Evolutionary conservation across 78 protist species (phyloP), one percentile per base, ranked within the genome.

Genomic region (Pigoraptor vietnamica): DNA sequence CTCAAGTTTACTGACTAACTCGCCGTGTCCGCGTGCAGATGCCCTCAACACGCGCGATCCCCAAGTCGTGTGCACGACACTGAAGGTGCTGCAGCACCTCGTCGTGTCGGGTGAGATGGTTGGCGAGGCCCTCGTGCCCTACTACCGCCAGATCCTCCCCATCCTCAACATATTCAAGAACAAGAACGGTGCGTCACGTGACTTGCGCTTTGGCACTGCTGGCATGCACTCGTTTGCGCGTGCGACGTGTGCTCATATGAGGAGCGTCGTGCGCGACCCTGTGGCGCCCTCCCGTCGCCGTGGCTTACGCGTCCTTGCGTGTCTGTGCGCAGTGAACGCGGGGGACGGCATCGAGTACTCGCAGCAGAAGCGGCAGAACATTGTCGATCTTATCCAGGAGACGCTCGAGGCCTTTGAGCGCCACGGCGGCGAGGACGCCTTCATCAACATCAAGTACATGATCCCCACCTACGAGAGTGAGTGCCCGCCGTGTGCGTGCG

Each of bases 131-230:
- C 97, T 98, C 37, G 98, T 97, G 39, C 98, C 98, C 0, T 98
- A 95, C 93, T 98, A 97, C 88, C 81, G 99, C 0, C 99, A 98
- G 92, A 96, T 98, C 32, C 95, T 98, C 14, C 99, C 99, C 25
- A 84, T 98, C 24, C 93, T 97, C 93, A 97, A 96, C 95, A 89
- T 98, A 9, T 96, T 96, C 96, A 95, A 95, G 92, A 88, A 67
- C 92, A 88, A 87, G 37, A 96, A 97, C 90, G 32, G 88, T 25
- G 93, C 94, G 37, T 87, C 14, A 1, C 84, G 24, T 81, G 23
- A 2, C 40, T 29, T 40, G 34, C 38, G 56, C 23, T 33, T 40
- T 86, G 33, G n/a, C 32, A 87, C 10, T 55, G 14, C 38, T 38
- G 14, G 90, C 2, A 19, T 88, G 90, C 37, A 0, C 19, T 14